Evolutionary conservation across 2,329 filamentous ascomycete species (phyloP).

Genomic region (Salinomyces thailandicus): DNA sequence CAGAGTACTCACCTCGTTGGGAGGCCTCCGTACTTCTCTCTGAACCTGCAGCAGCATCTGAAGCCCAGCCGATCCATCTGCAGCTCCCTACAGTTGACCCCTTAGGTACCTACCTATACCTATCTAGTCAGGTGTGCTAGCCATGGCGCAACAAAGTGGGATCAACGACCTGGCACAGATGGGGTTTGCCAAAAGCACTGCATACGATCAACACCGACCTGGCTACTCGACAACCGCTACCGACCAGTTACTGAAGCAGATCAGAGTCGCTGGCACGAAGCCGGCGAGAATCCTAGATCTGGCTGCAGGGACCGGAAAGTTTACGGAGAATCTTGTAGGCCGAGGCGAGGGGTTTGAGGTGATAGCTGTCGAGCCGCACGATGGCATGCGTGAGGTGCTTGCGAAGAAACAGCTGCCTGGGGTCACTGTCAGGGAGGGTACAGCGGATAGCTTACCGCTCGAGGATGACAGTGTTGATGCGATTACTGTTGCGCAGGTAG

Average conservation of each 20-base stretch:
- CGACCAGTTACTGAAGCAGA: slow-evolving; percentile 44
- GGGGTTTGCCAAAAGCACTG: slow-evolving; percentile 54
- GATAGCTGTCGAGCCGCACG: slow-evolving; percentile 54
- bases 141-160: neutral
- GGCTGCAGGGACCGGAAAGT: slow-evolving; percentile 60
- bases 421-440: slow-evolving; percentile 48
- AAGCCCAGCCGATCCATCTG: too few species aligned
- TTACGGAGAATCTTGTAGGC: slow-evolving; percentile 52
- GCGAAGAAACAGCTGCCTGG: slow-evolving; percentile 45
- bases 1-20: neutral
- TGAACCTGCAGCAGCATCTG: neutral
- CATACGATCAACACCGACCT: slow-evolving; percentile 59
- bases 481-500: slow-evolving; percentile 57
- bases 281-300: slow-evolving; percentile 50
- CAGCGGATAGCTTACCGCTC: slow-evolving; percentile 47
- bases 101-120: too few species aligned
- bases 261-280: slow-evolving; percentile 39
- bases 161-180: slow-evolving; percentile 25
- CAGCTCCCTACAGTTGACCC: too few species aligned
- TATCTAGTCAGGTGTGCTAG: too few species aligned
- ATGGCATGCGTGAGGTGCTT: slow-evolving; percentile 54
- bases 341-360: slow-evolving; percentile 51
- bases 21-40: neutral
- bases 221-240: slow-evolving; percentile 53
- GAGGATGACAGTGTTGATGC: slow-evolving; percentile 52